Conservation (phyloP, 2,329 filamentous ascomycete species). For the Fusarium sarcochroum region DNA sequence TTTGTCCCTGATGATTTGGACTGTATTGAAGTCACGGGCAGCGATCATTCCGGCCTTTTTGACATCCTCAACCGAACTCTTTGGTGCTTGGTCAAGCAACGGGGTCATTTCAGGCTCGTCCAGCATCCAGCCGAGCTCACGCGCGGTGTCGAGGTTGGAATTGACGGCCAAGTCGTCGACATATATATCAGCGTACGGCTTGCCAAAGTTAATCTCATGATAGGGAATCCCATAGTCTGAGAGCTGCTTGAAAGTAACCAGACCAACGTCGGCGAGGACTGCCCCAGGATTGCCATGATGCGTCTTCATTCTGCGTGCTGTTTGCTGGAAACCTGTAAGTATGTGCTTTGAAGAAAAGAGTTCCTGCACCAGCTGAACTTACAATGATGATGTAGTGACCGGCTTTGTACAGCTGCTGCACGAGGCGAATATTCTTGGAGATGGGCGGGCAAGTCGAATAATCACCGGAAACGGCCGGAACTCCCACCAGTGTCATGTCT, state of each 20-base stretch:
- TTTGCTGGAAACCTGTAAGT: background rate
- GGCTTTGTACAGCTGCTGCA: constrained; percentile 4
- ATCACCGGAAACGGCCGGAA: background rate
- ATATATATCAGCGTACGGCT: constrained; percentile 1
- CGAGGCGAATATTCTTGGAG: background rate
- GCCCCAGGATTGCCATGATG: background rate
- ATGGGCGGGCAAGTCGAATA: background rate
- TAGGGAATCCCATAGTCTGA: constrained; percentile 9
- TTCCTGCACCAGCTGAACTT: background rate
- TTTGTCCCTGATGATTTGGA: constrained; percentile 7
- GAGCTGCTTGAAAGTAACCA: background rate
- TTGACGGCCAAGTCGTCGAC: constrained; percentile 2
- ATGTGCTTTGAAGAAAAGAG: accelerated
- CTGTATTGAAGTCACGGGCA: constrained; percentile 2
- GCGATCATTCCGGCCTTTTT: constrained; percentile 8
- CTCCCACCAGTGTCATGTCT: constrained; percentile 1
- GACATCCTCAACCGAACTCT: background rate
- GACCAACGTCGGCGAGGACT: constrained; percentile 3
- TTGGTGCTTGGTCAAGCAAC: background rate
- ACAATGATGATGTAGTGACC: constrained; percentile 9
- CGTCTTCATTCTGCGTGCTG: constrained; percentile 3
- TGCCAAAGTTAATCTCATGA: constrained; percentile 7
- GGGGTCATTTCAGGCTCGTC: constrained; percentile 5
- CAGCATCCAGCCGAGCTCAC: constrained; percentile 3
- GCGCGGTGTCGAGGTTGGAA: background rate